Percentiles rank a stretch among this genome's conserved stretches.
Conservation (phyloP, 768 basidiomycete species). For the Dacryopinax primogenitus region DNA sequence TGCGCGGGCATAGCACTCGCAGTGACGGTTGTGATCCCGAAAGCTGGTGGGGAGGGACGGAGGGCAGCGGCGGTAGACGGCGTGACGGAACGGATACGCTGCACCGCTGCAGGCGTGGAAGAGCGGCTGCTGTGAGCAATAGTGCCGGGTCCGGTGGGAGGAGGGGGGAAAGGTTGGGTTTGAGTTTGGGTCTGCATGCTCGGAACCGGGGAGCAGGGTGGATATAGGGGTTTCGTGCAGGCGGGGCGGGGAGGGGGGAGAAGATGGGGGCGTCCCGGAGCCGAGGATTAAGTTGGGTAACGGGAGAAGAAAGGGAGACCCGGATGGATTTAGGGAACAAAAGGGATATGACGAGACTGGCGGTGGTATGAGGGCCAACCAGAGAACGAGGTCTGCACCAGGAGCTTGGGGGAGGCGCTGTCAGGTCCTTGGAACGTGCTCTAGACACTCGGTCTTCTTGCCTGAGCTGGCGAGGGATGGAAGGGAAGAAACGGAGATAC, state of each 20-base stretch:
- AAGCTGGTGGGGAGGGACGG: slow-evolving; percentile 3
- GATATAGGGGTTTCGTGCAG: background rate
- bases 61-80: background rate
- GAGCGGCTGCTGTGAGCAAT: background rate
- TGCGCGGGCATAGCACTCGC: slow-evolving; percentile 1
- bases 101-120: slow-evolving; percentile 1
- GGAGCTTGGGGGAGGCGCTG: background rate
- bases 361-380: no score
- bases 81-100: slow-evolving; percentile 4
- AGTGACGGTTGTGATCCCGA: background rate
- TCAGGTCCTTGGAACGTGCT: slow-evolving; percentile 5
- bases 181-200: slow-evolving; percentile 5
- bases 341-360: background rate
- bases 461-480: background rate
- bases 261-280: background rate
- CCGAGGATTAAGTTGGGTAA: background rate
- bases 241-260: background rate
- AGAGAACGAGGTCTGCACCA: background rate
- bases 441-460: no score
- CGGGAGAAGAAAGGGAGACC: background rate
- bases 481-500: background rate
- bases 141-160: background rate
- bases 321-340: background rate
- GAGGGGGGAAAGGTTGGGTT: background rate
- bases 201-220: background rate